Evolutionary conservation across 2,329 filamentous ascomycete genomes (phyloP).

Genomic region (Phaeosphaeriaceae sp.): DNA sequence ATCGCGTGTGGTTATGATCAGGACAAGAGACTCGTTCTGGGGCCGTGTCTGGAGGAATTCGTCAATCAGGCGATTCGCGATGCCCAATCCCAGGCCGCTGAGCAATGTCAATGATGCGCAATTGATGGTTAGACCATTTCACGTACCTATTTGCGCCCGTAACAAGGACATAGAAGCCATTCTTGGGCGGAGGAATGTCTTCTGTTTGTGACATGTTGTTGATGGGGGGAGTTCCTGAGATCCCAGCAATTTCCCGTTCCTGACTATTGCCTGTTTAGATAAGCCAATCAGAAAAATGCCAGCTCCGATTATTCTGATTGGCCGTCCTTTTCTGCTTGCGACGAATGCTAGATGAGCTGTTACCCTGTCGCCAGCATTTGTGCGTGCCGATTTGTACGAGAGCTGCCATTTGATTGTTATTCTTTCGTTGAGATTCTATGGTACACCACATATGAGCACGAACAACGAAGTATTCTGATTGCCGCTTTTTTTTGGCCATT

Average conservation of each 20-base stretch:
- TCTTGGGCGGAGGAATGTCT: constrained; percentile 35
- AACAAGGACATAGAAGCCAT: constrained; percentile 69
- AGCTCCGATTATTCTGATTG: background rate
- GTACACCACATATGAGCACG: background rate
- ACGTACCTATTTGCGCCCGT: constrained; percentile 85
- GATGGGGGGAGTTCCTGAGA: constrained; percentile 1
- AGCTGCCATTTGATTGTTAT: background rate
- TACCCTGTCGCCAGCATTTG: no score
- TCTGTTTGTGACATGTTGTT: constrained; percentile 25
- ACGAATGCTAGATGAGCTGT: no score
- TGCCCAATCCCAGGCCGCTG: constrained; percentile 87
- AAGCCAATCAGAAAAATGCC: background rate
- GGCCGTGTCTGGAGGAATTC: constrained; percentile 80
- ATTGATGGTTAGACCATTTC: rapidly evolving
- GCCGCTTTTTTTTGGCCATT: background rate
- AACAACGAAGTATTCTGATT: background rate
- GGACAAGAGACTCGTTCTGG: constrained; percentile 72
- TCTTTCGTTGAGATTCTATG: background rate
- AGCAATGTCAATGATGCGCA: constrained; percentile 34
- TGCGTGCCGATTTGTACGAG: no score
- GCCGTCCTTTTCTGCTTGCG: background rate
- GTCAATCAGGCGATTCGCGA: constrained; percentile 85
- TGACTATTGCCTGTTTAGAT: background rate
- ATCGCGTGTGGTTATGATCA: constrained; percentile 86
- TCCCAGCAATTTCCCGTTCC: constrained; percentile 1